Percentiles rank a stretch among this genome's conserved stretches.
phyloP scores from a whole-genome alignment of 148 eudicot genomes.

The Vaccinium macrocarpon region DNA sequence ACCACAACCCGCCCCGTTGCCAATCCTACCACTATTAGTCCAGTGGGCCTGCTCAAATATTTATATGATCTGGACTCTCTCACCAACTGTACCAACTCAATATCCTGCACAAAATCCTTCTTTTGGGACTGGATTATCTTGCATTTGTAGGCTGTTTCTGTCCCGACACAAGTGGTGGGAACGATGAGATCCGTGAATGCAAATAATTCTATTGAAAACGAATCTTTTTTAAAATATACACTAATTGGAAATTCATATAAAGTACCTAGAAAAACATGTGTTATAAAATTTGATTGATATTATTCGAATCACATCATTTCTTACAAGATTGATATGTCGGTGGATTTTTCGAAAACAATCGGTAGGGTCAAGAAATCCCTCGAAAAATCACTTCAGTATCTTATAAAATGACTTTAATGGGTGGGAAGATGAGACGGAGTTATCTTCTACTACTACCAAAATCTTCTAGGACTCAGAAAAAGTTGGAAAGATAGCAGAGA shows the following conservation, averaged over 20 bases:
- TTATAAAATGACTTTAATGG: background rate
- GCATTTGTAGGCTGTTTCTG: no score
- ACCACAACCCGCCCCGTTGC: no score
- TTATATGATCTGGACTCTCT: background rate
- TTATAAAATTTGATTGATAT: background rate
- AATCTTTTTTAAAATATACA: no score
- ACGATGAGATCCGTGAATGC: no score
- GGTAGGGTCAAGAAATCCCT: background rate
- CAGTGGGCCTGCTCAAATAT: background rate
- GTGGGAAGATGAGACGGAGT: background rate
- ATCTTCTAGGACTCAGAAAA: background rate
- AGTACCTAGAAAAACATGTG: no score
- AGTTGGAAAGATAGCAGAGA: no score
- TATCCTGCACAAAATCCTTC: background rate
- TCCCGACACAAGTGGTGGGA: no score
- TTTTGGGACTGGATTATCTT: background rate
- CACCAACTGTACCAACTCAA: background rate
- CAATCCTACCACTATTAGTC: background rate
- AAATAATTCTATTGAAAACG: no score
- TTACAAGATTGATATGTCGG: background rate
- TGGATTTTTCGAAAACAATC: background rate
- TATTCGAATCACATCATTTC: background rate
- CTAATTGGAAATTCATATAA: no score
- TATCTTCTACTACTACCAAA: background rate
- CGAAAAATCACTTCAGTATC: background rate